phyloP scores from a whole-genome alignment of 129 eudicot genomes.

The Rutidosis leptorrhynchoides region DNA sequence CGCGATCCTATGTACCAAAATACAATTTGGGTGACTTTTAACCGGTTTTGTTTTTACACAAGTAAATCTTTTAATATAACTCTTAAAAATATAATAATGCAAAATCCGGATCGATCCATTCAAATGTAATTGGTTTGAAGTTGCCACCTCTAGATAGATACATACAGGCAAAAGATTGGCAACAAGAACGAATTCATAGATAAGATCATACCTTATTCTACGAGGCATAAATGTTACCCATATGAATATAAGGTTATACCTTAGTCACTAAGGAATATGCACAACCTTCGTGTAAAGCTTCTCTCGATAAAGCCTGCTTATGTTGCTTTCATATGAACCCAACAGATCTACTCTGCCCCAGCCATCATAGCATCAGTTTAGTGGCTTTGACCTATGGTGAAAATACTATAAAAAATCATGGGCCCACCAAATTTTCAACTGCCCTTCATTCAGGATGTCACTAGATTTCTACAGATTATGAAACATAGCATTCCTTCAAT shows the following conservation, averaged over 20 bases:
- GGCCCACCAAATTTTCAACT: not conserved
- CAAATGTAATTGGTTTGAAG: not conserved
- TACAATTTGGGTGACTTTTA: not conserved
- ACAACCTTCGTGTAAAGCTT: not conserved
- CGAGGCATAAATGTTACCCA: not conserved
- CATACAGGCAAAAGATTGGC: not conserved
- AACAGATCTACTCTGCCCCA: not conserved
- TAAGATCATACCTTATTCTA: not conserved
- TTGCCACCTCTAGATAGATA: not conserved
- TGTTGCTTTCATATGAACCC: not conserved
- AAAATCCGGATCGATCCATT: not conserved
- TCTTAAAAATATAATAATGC: not conserved
- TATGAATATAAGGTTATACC: not conserved
- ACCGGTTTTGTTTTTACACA: not conserved
- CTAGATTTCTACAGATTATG: conserved; percentile 6
- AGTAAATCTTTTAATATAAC: not conserved
- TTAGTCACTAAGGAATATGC: not conserved
- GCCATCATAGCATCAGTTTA: not conserved
- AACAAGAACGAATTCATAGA: not conserved
- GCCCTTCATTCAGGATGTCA: not conserved
- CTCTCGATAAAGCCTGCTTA: conserved; percentile 4
- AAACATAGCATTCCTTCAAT: conserved; percentile 6
- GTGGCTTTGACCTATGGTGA: not conserved
- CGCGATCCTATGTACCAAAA: not conserved
- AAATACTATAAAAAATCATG: not conserved